Evolutionary conservation across 192 early-diverging fungal species (phyloP), one percentile per base, ranked within the genome.

Genomic region (Spinellus fusiger): DNA sequence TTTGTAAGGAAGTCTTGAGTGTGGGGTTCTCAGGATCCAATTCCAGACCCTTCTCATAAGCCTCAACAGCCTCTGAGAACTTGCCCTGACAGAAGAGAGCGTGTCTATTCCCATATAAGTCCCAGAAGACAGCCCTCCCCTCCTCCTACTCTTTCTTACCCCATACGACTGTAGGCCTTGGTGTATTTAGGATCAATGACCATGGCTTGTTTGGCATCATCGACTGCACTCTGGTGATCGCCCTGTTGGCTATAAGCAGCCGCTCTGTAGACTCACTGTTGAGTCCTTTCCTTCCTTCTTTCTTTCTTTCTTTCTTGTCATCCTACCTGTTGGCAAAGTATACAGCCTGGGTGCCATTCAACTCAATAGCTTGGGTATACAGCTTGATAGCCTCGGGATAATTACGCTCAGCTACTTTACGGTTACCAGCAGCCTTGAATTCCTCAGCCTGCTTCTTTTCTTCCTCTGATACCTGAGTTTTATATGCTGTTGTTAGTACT

Each of bases 81-180:
- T 93, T 77, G 54, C 84, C 87, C 25, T 95, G 77, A 29, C 91
- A 90, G 79, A 89, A 98, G 74, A 90, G 81, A n/a, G 94, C 95
- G 62, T 93, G 94, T 3, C 88, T 79, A 54, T 48, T 48, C 25
- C 27, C 0, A 52, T 34, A 51, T 8, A n/a, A 23, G 10, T 16
- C 22, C 23, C 5, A 33, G 7, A 27, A n/a, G 8, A 13, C 7
- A 10, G 7, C 16, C 16, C 22, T 35, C 8, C n/a, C 23, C 23
- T 31, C 20, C 37, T 25, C 16, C 7, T 23, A 12, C 12, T 44
- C 4, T 29, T 5, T 12, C 46, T 68, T 73, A 89, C 86, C 91
- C 94, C 68, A 96, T 77, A 56, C 93, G 88, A 63, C 88, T 89
- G 74, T 95, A 97, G 4, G 88, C 93, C 71, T 96, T 98, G 81